Conservation (phyloP, 2,329 filamentous ascomycete species). For the Leptographium lundbergii region DNA sequence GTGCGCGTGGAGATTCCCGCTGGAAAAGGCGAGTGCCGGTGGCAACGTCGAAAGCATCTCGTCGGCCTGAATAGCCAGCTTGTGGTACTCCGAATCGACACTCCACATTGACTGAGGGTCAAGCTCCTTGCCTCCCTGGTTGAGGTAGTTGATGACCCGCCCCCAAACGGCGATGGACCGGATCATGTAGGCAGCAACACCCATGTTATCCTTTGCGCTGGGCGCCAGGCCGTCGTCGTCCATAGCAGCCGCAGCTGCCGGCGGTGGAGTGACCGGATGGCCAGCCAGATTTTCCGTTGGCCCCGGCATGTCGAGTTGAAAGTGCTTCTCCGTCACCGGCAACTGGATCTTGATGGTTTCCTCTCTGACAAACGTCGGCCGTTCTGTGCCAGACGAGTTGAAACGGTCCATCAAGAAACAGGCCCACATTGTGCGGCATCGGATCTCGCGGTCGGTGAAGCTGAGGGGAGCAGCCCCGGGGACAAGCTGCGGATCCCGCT, state of each 20-base stretch:
- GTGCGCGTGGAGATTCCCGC: constrained; percentile 75
- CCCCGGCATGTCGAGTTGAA: constrained; percentile 81
- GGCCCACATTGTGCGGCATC: constrained; percentile 92
- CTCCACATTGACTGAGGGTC: constrained; percentile 74
- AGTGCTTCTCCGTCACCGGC: constrained; percentile 80
- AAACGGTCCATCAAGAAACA: constrained; percentile 97
- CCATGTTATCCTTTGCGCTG: constrained; percentile 75
- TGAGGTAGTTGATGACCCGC: constrained; percentile 76
- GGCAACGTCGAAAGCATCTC: constrained; percentile 60
- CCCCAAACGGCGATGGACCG: constrained; percentile 82
- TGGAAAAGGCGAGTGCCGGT: constrained; percentile 55
- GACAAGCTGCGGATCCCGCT: constrained; percentile 62
- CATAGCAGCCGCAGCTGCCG: constrained; percentile 46
- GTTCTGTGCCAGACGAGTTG: constrained; percentile 87
- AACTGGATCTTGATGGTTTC: constrained; percentile 81
- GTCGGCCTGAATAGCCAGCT: constrained; percentile 57
- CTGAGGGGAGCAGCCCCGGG: constrained; percentile 56
- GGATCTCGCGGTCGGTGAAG: constrained; percentile 86
- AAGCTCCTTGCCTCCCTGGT: constrained; percentile 72
- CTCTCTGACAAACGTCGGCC: constrained; percentile 83
- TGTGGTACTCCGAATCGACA: constrained; percentile 60
- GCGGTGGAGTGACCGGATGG: neutral
- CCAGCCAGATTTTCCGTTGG: constrained; percentile 76
- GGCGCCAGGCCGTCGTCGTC: constrained; percentile 51
- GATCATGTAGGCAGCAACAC: constrained; percentile 82